These are phyloP conservation scores for Pythium dissotocum DNA, from an alignment of 352 stramenopile species.

Conservation along the genomic window DNA sequence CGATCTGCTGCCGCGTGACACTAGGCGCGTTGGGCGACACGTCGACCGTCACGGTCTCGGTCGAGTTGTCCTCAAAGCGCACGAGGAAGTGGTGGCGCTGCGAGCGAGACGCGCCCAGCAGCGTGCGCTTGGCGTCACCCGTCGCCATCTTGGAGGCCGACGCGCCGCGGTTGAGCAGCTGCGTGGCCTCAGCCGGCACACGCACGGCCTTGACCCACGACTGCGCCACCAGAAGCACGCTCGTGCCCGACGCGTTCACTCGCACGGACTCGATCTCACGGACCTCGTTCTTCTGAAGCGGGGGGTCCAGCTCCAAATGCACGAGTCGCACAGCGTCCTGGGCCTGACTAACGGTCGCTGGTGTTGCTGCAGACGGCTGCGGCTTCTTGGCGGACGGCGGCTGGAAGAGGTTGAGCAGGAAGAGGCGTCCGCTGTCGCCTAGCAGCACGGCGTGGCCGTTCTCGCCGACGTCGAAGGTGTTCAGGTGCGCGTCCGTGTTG, in stretches of 20 bases:
- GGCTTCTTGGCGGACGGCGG: constrained; percentile 23
- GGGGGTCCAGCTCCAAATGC: constrained; percentile 64
- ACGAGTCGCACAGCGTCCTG: constrained; percentile 28
- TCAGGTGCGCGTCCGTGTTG: constrained; percentile 50
- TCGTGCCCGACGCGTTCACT: constrained; percentile 54
- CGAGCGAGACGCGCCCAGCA: constrained; percentile 10
- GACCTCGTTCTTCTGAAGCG: constrained; percentile 46
- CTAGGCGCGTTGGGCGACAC: constrained; percentile 27
- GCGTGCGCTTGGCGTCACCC: constrained; percentile 16
- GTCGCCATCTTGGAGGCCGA: constrained; percentile 13
- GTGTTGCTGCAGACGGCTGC: neutral
- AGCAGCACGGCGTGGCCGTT: constrained; percentile 50
- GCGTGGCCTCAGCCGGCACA: constrained; percentile 35
- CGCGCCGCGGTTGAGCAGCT: constrained; percentile 13
- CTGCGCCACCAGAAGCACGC: constrained; percentile 56
- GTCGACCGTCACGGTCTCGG: constrained; percentile 29
- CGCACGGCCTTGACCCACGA: constrained; percentile 62
- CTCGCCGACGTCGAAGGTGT: constrained; percentile 72
- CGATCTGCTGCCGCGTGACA: constrained; percentile 27
- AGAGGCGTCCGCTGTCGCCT: constrained; percentile 45
- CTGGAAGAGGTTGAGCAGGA: constrained; percentile 60
- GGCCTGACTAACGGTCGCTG: neutral
- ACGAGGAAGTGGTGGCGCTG: constrained; percentile 42
- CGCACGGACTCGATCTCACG: constrained; percentile 58
- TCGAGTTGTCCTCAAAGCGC: constrained; percentile 47